Base-by-base conservation (phyloP, 352 stramenopile species). In the Globisporangium emineosum region DNA sequence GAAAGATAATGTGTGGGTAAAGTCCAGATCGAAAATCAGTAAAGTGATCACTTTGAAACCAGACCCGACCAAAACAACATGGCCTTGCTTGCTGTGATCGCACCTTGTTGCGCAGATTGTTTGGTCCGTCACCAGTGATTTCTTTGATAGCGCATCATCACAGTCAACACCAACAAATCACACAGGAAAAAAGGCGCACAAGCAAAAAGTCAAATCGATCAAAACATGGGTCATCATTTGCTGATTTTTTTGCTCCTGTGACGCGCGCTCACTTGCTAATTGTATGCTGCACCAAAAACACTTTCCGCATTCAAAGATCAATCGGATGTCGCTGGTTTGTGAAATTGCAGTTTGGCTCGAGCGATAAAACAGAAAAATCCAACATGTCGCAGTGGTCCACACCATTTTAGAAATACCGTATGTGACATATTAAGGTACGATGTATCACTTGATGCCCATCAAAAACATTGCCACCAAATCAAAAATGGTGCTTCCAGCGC, bases 331-430 rank as follows among this genome's bases (percentile, higher is more conserved):
- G 40, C 40, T 47, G 17, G 15, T 45, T 45, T 47, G 40, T 21
- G 8, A n/a, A n/a, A 17, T 10, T 10, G 33, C 40, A n/a, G 37
- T 15, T 3, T 21, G 2, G 35, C 35, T 42, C 13, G 40, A 32
- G 29, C 29, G 29, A 32, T 5, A 32, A 47, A 47, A 47, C 40
- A 47, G 54, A 30, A 62, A 42, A 51, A 42, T 54, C 37, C 56
- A 62, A 15, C 7, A 42, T 54, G 25, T 40, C 53, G 3, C 3
- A 53, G 56, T 52, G 40, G 19, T 1, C 33, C 37, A 60, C 55
- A 60, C 15, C 27, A 62, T 5, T 6, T 32, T 32, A n/a, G n/a
- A n/a, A n/a, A n/a, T n/a, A n/a, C n/a, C n/a, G n/a, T n/a, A n/a
- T n/a, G n/a, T n/a, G n/a, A n/a, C n/a, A n/a, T n/a, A n/a, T n/a